Base-by-base conservation (phyloP, 2,329 filamentous ascomycete genomes). In the Botrytis sinoallii region DNA sequence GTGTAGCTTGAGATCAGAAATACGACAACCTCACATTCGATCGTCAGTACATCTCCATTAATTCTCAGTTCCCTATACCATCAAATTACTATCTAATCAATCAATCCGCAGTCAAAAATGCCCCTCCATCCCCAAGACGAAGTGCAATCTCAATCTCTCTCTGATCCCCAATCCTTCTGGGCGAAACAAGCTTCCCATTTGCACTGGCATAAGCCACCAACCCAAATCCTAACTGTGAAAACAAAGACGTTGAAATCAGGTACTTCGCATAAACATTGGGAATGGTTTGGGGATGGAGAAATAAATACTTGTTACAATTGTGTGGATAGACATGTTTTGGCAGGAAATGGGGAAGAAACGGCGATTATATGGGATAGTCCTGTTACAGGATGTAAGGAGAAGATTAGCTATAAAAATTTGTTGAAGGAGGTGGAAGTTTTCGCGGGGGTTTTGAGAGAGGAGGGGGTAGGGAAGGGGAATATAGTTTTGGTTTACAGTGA, bases 221-320 rank as follows among this genome's bases (percentile, higher is more conserved):
- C 87, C 20, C 85, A 86, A 0, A 88, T 89, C 0, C 86, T 97
- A 35, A 84, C 84, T 4, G 85, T 84, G 57, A 87, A 85, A 32
- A 89, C 86, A 66, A 95, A 93, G 82, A 88, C 85, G 12, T 85
- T 96, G 6, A 83, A 85, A 71, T 88, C 84, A 76, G 90, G 90
- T 73, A 83, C 85, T n/a, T 84, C 85, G 25, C 91, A 97, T 80
- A 87, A 89, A 60, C 90, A 92, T 80, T 98, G 95, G 94, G 88
- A 90, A 76, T 98, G 95, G 95, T 98, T 97, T 78, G 89, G 93
- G 0, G 93, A 90, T 76, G 95, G 95, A 75, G 90, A 96, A 84
- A 93, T 98, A 78, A 96, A 92, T 57, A 97, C 94, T 0, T 94
- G 92, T 77, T 97, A 94, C 85, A 98, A 98, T 82, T 97, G 94